These are phyloP conservation scores for Lophiostoma macrostomum DNA, from an alignment of 495 filamentous ascomycete genomes.

Conservation along the genomic window DNA sequence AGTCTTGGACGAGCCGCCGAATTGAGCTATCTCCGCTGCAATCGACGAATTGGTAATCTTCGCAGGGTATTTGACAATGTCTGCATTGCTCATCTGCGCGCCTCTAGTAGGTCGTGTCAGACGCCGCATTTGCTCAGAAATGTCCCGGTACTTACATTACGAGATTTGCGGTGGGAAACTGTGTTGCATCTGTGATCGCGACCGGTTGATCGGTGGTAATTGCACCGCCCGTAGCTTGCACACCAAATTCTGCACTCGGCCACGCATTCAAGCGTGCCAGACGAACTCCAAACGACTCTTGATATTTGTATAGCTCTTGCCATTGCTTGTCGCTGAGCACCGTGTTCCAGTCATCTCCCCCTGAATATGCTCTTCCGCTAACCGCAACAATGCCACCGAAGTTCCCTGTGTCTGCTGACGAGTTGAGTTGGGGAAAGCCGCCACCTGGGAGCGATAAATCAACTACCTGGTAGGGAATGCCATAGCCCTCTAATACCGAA, in stretches of 20 bases:
- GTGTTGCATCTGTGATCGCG: conserved; percentile 16
- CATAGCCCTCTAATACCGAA: conserved; percentile 59
- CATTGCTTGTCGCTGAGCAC: conserved; percentile 57
- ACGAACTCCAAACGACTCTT: conserved; percentile 54
- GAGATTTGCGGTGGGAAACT: conserved; percentile 26
- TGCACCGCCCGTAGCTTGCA: conserved; percentile 5
- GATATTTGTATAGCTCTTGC: conserved; percentile 56
- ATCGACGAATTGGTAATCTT: conserved; percentile 51
- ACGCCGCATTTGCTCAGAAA: not conserved
- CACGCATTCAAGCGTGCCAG: conserved; percentile 61
- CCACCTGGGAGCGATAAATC: conserved; percentile 51
- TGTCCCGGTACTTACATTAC: conserved; percentile 7
- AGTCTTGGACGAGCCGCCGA: conserved; percentile 38
- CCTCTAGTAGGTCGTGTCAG: not conserved
- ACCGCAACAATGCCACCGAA: conserved; percentile 57
- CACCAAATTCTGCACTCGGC: conserved; percentile 51
- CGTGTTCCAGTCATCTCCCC: conserved; percentile 46
- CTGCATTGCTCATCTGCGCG: conserved; percentile 47
- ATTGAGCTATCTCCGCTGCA: conserved; percentile 53
- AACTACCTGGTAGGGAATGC: conserved; percentile 56
- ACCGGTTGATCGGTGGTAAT: conserved; percentile 17
- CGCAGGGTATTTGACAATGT: conserved; percentile 58
- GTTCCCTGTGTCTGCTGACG: conserved; percentile 48
- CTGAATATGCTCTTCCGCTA: conserved; percentile 54
- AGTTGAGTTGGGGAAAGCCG: conserved; percentile 52